Evolutionary conservation across 2,329 filamentous ascomycete species (phyloP), one percentile per base, ranked within the genome.

Genomic region (Bipolaris sorokiniana): DNA sequence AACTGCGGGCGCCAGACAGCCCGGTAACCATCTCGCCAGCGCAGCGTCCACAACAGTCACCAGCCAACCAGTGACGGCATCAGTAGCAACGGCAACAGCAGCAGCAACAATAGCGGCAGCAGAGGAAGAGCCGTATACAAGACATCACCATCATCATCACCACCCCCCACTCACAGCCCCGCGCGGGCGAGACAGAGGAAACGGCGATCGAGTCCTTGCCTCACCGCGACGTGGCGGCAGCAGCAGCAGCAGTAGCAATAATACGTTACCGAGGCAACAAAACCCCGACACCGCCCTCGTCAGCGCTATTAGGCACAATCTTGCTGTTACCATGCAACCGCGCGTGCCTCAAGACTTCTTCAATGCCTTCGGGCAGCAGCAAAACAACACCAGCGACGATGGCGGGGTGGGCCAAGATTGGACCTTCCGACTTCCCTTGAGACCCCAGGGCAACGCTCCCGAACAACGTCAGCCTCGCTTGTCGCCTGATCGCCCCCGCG

Each of bases 241-340:
- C 23, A 49, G 41, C 6, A 18, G 38, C 23, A 49, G 41, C 15
- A 38, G 7, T 16, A 42, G 40, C 40, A 42, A n/a, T 15, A 51
- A 54, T 34, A 54, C 55, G 11, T 18, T 22, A 22, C 48, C 26
- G 26, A 44, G 50, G 51, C 48, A 47, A 37, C 36, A 37, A n/a
- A 45, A 40, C 31, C 36, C 5, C 26, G 38, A 20, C 28, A 48
- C 42, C 40, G 26, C 18, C 18, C 28, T 13, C 22, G 37, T 37
- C 15, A 40, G 50, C 16, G 28, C 54, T n/a, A 51, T 41, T 16
- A 51, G 61, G 33, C 42, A 54, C 31, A 54, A 61, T 7, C 22
- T 59, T n/a, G 54, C 60, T n/a, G n/a, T 48, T 6, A 44, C 62
- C n/a, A 41, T 64, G 23, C 52, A 64, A 38, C 13, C 60, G 51